Percentiles rank a stretch among this genome's conserved stretches.
phyloP scores from a whole-genome alignment of 768 basidiomycete species.

The Xerocomellus amylosporus region DNA sequence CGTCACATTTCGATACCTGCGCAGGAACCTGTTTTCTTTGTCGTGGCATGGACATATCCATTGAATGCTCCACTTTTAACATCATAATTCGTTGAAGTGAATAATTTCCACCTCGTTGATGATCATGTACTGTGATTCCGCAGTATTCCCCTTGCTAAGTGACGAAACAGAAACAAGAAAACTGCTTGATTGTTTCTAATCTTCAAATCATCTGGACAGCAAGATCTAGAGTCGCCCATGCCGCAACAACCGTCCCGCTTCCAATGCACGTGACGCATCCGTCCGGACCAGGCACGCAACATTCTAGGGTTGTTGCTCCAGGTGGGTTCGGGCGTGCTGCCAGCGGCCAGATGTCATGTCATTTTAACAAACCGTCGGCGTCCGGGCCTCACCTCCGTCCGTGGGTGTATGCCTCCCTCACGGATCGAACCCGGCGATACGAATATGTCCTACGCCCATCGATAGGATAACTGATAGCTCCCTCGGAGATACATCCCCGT shows the following conservation, averaged over 20 bases:
- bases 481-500: not conserved
- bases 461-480: not conserved
- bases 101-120: no score
- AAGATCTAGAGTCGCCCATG: no score
- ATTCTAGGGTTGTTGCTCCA: not conserved
- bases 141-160: not conserved
- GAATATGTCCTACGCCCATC: not conserved
- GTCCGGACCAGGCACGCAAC: not conserved
- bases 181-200: not conserved
- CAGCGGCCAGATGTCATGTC: not conserved
- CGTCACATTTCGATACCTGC: not conserved
- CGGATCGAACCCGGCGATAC: not conserved
- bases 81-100: no score
- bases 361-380: not conserved
- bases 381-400: not conserved
- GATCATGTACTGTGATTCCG: not conserved
- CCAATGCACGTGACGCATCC: not conserved
- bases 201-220: not conserved
- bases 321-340: not conserved
- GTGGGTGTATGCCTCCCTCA: not conserved
- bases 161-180: no score
- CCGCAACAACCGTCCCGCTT: not conserved
- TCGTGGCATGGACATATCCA: no score
- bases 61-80: no score
- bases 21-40: no score